These are phyloP conservation scores for Pachyrhizus erosus DNA, from an alignment of 306 rosid genomes.

Conservation along the genomic window DNA sequence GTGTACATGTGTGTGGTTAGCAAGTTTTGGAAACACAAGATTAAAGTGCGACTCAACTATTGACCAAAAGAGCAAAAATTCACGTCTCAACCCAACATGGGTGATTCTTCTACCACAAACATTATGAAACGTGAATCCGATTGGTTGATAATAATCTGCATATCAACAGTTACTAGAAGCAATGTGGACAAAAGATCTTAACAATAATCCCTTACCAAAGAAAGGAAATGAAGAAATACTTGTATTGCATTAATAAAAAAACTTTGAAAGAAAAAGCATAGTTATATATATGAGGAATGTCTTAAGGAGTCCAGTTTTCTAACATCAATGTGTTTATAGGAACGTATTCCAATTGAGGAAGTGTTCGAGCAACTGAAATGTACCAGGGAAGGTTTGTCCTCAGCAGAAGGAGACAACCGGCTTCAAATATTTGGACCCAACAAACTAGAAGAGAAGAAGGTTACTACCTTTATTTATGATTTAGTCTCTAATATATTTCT, in stretches of 20 bases:
- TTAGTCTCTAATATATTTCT: neutral
- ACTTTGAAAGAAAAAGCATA: neutral
- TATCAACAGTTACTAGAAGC: neutral
- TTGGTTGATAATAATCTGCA: neutral
- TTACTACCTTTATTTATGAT: slow-evolving; percentile 25
- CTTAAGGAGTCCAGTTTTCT: neutral
- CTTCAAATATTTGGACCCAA: slow-evolving; percentile 94
- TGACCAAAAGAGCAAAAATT: neutral
- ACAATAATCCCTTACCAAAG: neutral
- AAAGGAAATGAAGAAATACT: neutral
- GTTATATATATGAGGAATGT: neutral
- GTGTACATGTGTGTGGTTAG: neutral
- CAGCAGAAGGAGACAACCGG: slow-evolving; percentile 76
- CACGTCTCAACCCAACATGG: neutral
- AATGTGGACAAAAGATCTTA: neutral
- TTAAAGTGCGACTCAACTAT: neutral
- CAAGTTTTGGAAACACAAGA: neutral
- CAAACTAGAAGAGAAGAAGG: slow-evolving; percentile 99
- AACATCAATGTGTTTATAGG: slow-evolving; percentile 59
- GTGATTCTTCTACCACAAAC: neutral
- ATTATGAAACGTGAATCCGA: neutral
- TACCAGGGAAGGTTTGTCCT: slow-evolving; percentile 72
- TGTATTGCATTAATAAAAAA: neutral
- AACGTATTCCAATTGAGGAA: slow-evolving; percentile 91
- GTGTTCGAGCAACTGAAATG: slow-evolving; percentile 96